A percentile compares a stretch with the other conserved stretches of the same genome.
Evolutionary conservation across 768 basidiomycete species (phyloP).

Genomic region (Xerocomellus intermedius): DNA sequence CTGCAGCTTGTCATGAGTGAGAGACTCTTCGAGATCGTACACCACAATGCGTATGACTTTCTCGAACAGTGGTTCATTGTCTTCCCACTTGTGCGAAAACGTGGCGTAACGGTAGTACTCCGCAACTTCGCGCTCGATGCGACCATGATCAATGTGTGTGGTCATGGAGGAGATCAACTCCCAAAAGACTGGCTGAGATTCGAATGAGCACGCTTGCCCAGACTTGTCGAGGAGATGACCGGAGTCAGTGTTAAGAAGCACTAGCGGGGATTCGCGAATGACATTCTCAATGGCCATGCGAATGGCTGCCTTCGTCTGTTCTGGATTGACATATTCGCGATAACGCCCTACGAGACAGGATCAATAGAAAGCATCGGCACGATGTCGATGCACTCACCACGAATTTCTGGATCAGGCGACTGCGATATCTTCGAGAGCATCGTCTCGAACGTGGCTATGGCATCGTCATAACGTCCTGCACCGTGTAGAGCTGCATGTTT

Average conservation of each 20-base stretch:
- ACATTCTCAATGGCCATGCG: background rate
- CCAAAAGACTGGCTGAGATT: background rate
- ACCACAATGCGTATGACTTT: background rate
- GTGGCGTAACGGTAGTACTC: background rate
- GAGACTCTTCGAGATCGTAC: background rate
- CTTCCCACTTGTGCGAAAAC: background rate
- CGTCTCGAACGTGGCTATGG: background rate
- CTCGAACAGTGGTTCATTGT: background rate
- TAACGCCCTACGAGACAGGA: background rate
- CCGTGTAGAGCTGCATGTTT: background rate
- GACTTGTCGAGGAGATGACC: conserved; percentile 1
- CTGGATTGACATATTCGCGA: background rate
- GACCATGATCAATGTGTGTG: background rate
- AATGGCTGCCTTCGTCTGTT: background rate
- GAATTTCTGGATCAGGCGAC: background rate
- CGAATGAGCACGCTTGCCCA: background rate
- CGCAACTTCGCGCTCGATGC: background rate
- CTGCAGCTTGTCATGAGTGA: background rate
- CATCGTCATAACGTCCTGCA: background rate
- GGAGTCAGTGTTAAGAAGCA: conserved; percentile 5
- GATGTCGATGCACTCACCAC: background rate
- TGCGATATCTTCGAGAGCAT: conserved; percentile 4
- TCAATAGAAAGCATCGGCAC: background rate
- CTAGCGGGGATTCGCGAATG: conserved; percentile 1
- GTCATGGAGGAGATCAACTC: conserved; percentile 7